Conservation (phyloP, 495 filamentous ascomycete species). For the Aspergillus conjunctus region DNA sequence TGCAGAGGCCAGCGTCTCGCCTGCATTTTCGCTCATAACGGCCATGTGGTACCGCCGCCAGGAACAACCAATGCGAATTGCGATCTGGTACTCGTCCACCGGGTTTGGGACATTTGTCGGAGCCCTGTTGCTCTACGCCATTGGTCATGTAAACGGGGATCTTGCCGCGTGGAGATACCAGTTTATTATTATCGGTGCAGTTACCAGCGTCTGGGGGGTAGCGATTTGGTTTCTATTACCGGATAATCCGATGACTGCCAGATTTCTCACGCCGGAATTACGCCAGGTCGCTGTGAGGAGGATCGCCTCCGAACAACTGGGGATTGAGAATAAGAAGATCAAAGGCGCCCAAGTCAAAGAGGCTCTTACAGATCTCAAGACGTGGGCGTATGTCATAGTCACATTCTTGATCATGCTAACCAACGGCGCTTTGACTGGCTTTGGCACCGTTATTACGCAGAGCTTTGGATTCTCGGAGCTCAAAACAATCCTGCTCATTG, state of each 20-base stretch:
- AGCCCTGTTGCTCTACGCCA: conserved; percentile 47
- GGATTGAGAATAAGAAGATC: conserved; percentile 56
- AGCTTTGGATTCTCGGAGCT: conserved; percentile 57
- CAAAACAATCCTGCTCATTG: conserved; percentile 30
- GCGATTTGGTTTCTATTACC: conserved; percentile 49
- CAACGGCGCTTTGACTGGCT: conserved; percentile 56
- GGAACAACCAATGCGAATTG: conserved; percentile 58
- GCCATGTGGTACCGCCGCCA: conserved; percentile 46
- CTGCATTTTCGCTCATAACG: conserved; percentile 33
- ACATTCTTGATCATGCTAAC: conserved; percentile 41
- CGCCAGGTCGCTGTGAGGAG: conserved; percentile 54
- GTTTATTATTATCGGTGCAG: conserved; percentile 39
- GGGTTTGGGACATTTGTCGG: conserved; percentile 52
- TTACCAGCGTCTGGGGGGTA: conserved; percentile 40
- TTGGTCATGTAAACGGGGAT: conserved; percentile 37
- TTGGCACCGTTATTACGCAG: conserved; percentile 59
- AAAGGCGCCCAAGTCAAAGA: conserved; percentile 53
- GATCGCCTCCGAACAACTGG: conserved; percentile 55
- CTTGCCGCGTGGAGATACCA: conserved; percentile 38
- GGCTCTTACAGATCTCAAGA: conserved; percentile 50
- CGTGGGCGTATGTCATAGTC: conserved; percentile 44
- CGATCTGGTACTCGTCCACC: conserved; percentile 56
- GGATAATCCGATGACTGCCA: conserved; percentile 49
- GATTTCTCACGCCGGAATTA: conserved; percentile 42
- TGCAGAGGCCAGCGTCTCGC: neutral